A percentile compares a stretch with the other conserved stretches of the same genome.
phyloP scores from a whole-genome alignment of 768 basidiomycete species.

The Rhodotorula diobovata region DNA sequence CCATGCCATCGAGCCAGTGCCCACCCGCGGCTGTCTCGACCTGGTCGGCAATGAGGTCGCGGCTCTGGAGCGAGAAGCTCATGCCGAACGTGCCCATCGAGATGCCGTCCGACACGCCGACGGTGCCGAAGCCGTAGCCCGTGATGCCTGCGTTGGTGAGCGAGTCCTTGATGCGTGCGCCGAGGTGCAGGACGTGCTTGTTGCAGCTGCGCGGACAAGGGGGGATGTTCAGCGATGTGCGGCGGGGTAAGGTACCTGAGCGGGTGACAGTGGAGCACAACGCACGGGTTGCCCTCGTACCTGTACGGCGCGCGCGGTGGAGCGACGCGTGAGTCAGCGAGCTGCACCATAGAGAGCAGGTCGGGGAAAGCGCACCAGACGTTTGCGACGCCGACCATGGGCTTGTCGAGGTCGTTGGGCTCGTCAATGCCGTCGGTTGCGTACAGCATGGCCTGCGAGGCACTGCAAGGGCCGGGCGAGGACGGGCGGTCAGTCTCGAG shows the following conservation, averaged over 20 bases:
- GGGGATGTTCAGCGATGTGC: slow-evolving; percentile 1
- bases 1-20: slow-evolving; percentile 97
- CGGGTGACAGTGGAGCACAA: background rate
- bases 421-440: slow-evolving; percentile 85
- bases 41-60: slow-evolving; percentile 95
- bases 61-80: slow-evolving; percentile 77
- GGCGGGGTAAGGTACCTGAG: too few species aligned
- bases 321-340: background rate
- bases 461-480: background rate
- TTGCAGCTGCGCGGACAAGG: slow-evolving; percentile 67
- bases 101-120: slow-evolving; percentile 96
- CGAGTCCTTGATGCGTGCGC: slow-evolving; percentile 79
- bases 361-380: slow-evolving; percentile 72
- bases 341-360: background rate
- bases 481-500: background rate
- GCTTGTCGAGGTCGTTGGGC: slow-evolving; percentile 83
- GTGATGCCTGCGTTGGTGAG: slow-evolving; percentile 65
- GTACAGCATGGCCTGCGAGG: slow-evolving; percentile 85
- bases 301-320: slow-evolving; percentile 49
- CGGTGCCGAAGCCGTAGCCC: slow-evolving; percentile 95
- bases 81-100: slow-evolving; percentile 73
- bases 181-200: slow-evolving; percentile 81
- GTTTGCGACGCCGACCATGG: slow-evolving; percentile 95
- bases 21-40: slow-evolving; percentile 95
- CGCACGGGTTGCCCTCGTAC: slow-evolving; percentile 99